These are phyloP conservation scores for Calonectria ilicicola DNA, from an alignment of 2,329 filamentous ascomycete species.

Conservation along the genomic window DNA sequence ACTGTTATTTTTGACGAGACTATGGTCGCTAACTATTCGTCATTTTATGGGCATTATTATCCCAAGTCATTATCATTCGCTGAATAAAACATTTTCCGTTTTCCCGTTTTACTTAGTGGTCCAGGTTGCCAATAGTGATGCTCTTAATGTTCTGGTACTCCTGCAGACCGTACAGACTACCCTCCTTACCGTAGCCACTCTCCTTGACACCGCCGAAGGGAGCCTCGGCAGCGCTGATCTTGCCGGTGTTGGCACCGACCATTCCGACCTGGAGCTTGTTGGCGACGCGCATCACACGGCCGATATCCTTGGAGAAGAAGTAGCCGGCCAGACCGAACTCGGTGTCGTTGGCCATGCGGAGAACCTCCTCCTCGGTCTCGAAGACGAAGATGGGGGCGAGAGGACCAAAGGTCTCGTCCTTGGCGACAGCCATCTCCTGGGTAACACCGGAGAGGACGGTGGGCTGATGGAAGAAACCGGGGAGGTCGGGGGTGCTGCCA, in stretches of 20 bases:
- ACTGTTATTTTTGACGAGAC: slow-evolving; percentile 16
- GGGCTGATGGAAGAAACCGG: slow-evolving; percentile 75
- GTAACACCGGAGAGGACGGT: slow-evolving; percentile 73
- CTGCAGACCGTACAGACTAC: slow-evolving; percentile 58
- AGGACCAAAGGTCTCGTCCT: slow-evolving; percentile 49
- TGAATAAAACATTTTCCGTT: slow-evolving; percentile 33
- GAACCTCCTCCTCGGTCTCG: slow-evolving; percentile 52
- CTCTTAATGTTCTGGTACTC: slow-evolving; percentile 62
- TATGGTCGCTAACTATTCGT: slow-evolving; percentile 17
- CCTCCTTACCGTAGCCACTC: slow-evolving; percentile 51
- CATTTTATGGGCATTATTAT: slow-evolving; percentile 25
- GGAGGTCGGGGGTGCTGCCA: slow-evolving; percentile 73
- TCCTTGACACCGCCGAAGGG: slow-evolving; percentile 52
- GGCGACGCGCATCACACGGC: slow-evolving; percentile 58
- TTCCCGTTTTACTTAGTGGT: slow-evolving; percentile 30
- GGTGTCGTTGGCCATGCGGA: slow-evolving; percentile 53
- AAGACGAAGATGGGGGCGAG: slow-evolving; percentile 46
- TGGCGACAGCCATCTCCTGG: slow-evolving; percentile 44
- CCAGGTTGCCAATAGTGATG: slow-evolving; percentile 48
- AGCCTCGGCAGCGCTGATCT: slow-evolving; percentile 49
- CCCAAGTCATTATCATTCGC: slow-evolving; percentile 42
- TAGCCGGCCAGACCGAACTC: slow-evolving; percentile 53
- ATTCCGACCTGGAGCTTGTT: slow-evolving; percentile 73
- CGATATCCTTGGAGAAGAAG: slow-evolving; percentile 49
- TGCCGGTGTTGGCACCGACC: slow-evolving; percentile 65